phyloP scores from a whole-genome alignment of 2,329 filamentous ascomycete genomes.

The Fonsecaea pugnacius region DNA sequence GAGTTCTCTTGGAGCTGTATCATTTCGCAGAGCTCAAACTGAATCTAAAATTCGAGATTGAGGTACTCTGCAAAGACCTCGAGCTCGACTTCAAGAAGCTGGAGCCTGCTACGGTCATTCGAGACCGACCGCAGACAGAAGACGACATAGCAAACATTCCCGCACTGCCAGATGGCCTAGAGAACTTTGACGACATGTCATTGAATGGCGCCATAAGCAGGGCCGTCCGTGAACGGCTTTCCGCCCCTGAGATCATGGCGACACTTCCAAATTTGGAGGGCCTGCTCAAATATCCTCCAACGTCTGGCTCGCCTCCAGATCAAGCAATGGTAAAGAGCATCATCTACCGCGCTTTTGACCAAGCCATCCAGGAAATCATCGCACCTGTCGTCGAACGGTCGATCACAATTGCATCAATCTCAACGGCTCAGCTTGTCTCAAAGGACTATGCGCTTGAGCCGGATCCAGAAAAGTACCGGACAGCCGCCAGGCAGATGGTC shows the following conservation, averaged over 20 bases:
- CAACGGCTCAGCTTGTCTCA: conserved; percentile 89
- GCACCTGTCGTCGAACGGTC: conserved; percentile 96
- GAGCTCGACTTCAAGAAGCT: conserved; percentile 91
- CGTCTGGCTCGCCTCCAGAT: conserved; percentile 77
- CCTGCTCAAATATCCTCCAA: conserved; percentile 76
- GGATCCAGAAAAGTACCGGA: conserved; percentile 83
- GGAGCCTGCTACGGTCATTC: conserved; percentile 82
- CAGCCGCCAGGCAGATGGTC: conserved; percentile 89
- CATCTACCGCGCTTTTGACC: conserved; percentile 81
- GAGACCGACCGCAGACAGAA: conserved; percentile 59
- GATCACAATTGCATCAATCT: conserved; percentile 96
- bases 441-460: conserved; percentile 96
- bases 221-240: conserved; percentile 71
- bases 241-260: conserved; percentile 75
- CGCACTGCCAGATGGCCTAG: conserved; percentile 70
- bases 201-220: conserved; percentile 71
- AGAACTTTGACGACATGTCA: conserved; percentile 81
- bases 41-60: conserved; percentile 98
- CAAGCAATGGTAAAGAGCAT: conserved; percentile 70
- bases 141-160: conserved; percentile 60
- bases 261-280: conserved; percentile 82
- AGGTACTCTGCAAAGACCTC: conserved; percentile 92
- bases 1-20: conserved; percentile 89
- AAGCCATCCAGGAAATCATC: conserved; percentile 94
- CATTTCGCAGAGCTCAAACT: conserved; percentile 91